phyloP scores from a whole-genome alignment of 1,284 basidiomycete genomes.

The Mycosarcoma mackinlayi region DNA sequence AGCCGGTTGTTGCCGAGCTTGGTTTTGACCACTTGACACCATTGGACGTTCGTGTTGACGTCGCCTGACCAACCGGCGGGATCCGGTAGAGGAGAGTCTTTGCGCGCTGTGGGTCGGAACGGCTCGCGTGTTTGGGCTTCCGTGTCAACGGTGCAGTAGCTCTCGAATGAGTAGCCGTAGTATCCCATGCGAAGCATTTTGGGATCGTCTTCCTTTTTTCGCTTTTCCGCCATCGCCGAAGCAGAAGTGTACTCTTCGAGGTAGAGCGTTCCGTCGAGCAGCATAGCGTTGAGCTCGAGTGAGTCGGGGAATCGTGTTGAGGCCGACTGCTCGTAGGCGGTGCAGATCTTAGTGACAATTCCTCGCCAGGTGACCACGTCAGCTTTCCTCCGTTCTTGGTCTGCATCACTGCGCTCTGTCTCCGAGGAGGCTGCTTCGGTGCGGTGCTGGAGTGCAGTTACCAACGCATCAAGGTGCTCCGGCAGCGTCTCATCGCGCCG shows the following conservation, averaged over 20 bases:
- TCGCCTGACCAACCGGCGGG: constrained; percentile 78
- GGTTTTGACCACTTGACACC: constrained; percentile 92
- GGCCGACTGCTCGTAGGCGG: constrained; percentile 42
- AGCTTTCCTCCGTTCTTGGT: constrained; percentile 60
- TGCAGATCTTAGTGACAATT: constrained; percentile 81
- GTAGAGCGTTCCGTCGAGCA: constrained; percentile 76
- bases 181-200: constrained; percentile 17
- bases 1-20: constrained; percentile 84
- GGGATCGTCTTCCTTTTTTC: constrained; percentile 53
- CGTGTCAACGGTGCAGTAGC: constrained; percentile 77
- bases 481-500: constrained; percentile 75
- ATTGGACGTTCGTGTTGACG: constrained; percentile 93
- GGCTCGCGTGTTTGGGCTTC: constrained; percentile 11
- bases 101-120: constrained; percentile 8
- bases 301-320: constrained; percentile 72
- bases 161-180: constrained; percentile 81
- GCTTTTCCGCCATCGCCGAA: constrained; percentile 76
- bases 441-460: constrained; percentile 33
- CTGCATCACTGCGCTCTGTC: constrained; percentile 16
- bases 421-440: constrained; percentile 19
- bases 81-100: neutral
- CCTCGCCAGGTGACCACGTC: constrained; percentile 85
- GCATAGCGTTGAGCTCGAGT: constrained; percentile 68
- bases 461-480: constrained; percentile 52
- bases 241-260: constrained; percentile 82